Evolutionary conservation across 1,284 basidiomycete genomes (phyloP).

Genomic region (Naganishia cerealis): DNA sequence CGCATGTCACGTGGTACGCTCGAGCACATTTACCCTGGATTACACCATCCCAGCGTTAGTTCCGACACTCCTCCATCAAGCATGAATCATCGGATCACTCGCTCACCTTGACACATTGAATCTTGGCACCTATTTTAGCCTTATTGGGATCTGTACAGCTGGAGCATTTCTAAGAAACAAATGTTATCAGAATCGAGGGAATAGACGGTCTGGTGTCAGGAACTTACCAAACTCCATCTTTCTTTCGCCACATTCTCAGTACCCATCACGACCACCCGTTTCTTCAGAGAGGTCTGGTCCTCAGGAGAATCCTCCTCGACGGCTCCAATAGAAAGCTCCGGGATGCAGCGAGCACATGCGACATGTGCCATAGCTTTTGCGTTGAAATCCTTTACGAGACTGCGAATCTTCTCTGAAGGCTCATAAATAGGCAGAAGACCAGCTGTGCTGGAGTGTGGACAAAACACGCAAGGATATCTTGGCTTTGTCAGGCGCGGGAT

Average conservation of each 20-base stretch:
- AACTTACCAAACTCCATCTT: slow-evolving; percentile 80
- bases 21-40: slow-evolving; percentile 73
- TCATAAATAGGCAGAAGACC: slow-evolving; percentile 63
- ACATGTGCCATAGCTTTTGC: slow-evolving; percentile 61
- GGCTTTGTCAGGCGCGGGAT: slow-evolving; percentile 60
- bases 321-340: slow-evolving; percentile 71
- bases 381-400: slow-evolving; percentile 4
- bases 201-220: neutral
- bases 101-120: slow-evolving; percentile 80
- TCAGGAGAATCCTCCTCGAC: slow-evolving; percentile 57
- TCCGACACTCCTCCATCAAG: neutral
- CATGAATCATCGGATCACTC: neutral
- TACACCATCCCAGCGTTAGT: neutral
- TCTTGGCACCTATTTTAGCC: slow-evolving; percentile 79
- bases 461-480: slow-evolving; percentile 76
- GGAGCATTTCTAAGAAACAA: slow-evolving; percentile 72
- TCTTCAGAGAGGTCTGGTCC: slow-evolving; percentile 54
- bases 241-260: slow-evolving; percentile 82
- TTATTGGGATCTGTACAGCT: slow-evolving; percentile 69
- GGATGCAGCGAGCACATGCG: slow-evolving; percentile 72
- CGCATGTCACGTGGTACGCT: slow-evolving; percentile 91
- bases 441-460: slow-evolving; percentile 62
- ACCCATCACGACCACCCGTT: slow-evolving; percentile 61
- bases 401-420: slow-evolving; percentile 10
- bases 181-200: neutral